Conservation (phyloP, 2,329 filamentous ascomycete genomes). For the Helicocarpus griseus region DNA sequence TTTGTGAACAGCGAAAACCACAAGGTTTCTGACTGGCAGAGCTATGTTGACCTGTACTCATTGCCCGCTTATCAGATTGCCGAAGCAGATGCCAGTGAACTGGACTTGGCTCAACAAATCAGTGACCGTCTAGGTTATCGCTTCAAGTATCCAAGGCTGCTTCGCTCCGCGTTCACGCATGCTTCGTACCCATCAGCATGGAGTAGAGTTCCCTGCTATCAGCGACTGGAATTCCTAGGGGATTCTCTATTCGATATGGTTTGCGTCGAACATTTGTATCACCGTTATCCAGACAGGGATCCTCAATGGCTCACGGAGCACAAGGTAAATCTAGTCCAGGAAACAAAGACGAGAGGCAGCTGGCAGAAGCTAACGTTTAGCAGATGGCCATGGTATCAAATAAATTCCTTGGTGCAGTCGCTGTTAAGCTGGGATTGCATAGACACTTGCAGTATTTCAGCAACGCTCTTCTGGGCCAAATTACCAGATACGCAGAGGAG, state of each 20-base stretch:
- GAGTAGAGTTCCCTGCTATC: conserved; percentile 77
- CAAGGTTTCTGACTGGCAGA: conserved; percentile 55
- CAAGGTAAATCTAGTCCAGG: conserved; percentile 45
- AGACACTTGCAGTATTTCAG: conserved; percentile 51
- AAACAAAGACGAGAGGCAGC: conserved; percentile 8
- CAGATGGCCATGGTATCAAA: conserved; percentile 96
- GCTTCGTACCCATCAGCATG: conserved; percentile 67
- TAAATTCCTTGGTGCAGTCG: conserved; percentile 77
- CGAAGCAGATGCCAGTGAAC: conserved; percentile 54
- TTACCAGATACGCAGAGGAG: conserved; percentile 40
- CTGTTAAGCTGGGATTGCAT: conserved; percentile 69
- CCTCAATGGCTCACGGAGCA: conserved; percentile 97
- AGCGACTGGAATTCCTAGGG: conserved; percentile 84
- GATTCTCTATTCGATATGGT: conserved; percentile 82
- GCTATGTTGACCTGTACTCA: conserved; percentile 62
- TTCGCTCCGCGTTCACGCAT: conserved; percentile 80
- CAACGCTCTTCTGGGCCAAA: conserved; percentile 31
- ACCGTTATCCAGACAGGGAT: conserved; percentile 64
- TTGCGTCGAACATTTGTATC: conserved; percentile 73
- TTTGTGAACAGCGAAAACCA: conserved; percentile 64
- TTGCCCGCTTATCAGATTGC: conserved; percentile 62
- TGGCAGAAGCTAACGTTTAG: background rate
- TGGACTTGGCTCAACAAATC: conserved; percentile 57
- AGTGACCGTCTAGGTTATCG: conserved; percentile 49
- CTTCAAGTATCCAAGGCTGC: conserved; percentile 66